Conservation (phyloP, 371 early-diverging fungal species). For the Rhizopus stolonifer region DNA sequence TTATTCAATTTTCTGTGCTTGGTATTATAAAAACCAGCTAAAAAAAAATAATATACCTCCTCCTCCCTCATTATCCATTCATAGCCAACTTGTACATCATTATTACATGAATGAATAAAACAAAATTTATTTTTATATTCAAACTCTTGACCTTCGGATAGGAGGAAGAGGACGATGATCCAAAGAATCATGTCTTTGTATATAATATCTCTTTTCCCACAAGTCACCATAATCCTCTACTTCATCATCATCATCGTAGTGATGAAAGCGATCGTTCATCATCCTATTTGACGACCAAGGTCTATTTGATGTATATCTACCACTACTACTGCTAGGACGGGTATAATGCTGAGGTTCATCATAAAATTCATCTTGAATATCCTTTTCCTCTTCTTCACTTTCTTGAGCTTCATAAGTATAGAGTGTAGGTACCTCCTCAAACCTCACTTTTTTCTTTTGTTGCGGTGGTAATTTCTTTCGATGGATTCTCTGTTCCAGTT, state of each 20-base stretch:
- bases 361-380: not conserved
- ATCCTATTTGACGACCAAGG: not conserved
- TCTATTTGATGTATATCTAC: not conserved
- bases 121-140: not conserved
- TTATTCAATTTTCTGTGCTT: no score
- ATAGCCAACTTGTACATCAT: no score
- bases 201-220: conserved; percentile 5
- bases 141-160: conserved; percentile 1
- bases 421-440: conserved; percentile 8
- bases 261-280: not conserved
- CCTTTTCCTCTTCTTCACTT: conserved; percentile 11
- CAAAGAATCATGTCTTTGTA: conserved; percentile 3
- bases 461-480: conserved; percentile 3
- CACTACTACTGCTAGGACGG: not conserved
- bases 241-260: conserved; percentile 1
- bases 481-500: conserved; percentile 15
- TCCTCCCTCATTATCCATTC: no score
- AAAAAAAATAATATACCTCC: no score
- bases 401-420: conserved; percentile 8
- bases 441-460: conserved; percentile 14
- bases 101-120: no score
- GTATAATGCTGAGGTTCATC: not conserved
- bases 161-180: conserved; percentile 1
- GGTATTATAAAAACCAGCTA: no score
- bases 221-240: conserved; percentile 1